These are phyloP conservation scores for Magnusiomyces sp. DNA, from an alignment of 1,139 yeast species.

Conservation along the genomic window DNA sequence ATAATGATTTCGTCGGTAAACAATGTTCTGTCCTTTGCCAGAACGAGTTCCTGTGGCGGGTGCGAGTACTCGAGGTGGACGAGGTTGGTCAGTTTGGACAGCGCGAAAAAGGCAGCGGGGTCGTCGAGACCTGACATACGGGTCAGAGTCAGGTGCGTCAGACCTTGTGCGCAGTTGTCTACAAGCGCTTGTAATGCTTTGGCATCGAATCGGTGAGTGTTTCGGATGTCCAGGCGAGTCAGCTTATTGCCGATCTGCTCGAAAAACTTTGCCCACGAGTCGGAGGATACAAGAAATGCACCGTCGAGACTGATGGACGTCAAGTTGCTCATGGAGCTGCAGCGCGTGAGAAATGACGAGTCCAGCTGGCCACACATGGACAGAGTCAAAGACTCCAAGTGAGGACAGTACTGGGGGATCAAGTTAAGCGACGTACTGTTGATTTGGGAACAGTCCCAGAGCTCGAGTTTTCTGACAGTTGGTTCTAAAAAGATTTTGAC, in stretches of 20 bases:
- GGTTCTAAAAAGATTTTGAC: conserved; percentile 64
- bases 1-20: conserved; percentile 66
- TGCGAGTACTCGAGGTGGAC: conserved; percentile 58
- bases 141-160: conserved; percentile 47
- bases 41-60: conserved; percentile 32
- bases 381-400: conserved; percentile 54
- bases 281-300: conserved; percentile 71
- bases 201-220: conserved; percentile 75
- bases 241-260: conserved; percentile 41
- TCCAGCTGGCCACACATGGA: conserved; percentile 92
- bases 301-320: conserved; percentile 62
- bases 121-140: conserved; percentile 64
- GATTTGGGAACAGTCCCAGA: conserved; percentile 90
- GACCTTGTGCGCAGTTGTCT: conserved; percentile 43
- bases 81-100: conserved; percentile 51
- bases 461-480: conserved; percentile 46
- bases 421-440: conserved; percentile 55
- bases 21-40: conserved; percentile 36
- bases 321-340: conserved; percentile 46
- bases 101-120: conserved; percentile 52
- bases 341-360: conserved; percentile 62
- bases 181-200: conserved; percentile 56
- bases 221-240: conserved; percentile 52
- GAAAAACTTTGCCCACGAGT: conserved; percentile 69
- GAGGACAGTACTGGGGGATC: conserved; percentile 75